These are phyloP conservation scores for Lachnellula willkommii DNA, from an alignment of 2,329 filamentous ascomycete species.

Conservation along the genomic window DNA sequence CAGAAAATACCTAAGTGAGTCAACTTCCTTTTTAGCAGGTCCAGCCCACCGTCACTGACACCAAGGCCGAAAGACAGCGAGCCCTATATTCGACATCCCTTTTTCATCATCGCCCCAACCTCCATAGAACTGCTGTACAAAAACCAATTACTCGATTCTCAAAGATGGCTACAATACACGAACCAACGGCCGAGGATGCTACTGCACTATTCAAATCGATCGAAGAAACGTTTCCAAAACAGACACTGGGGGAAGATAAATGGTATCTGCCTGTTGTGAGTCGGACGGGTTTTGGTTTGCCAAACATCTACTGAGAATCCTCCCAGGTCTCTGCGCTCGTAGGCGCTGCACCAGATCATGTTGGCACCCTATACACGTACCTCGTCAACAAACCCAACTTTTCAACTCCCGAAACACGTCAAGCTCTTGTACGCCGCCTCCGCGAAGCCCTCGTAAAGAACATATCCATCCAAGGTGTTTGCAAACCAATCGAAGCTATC, in stretches of 20 bases:
- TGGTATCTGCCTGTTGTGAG: constrained; percentile 42
- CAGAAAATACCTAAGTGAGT: not conserved
- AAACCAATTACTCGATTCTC: not conserved
- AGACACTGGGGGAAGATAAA: constrained; percentile 37
- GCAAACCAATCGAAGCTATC: constrained; percentile 51
- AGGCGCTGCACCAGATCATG: constrained; percentile 46
- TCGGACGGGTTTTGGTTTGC: not conserved
- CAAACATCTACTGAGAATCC: constrained; percentile 22
- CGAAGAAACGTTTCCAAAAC: constrained; percentile 38
- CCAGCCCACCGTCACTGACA: not conserved
- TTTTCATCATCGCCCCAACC: not conserved
- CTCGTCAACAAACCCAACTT: constrained; percentile 46
- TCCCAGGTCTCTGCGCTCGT: constrained; percentile 34
- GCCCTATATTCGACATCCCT: not conserved
- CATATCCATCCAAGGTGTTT: constrained; percentile 54
- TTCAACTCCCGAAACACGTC: constrained; percentile 38
- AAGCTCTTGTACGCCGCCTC: constrained; percentile 45
- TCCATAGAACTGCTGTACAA: not conserved
- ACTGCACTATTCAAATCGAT: constrained; percentile 37
- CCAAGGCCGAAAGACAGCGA: not conserved
- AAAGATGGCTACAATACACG: constrained; percentile 15
- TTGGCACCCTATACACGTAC: constrained; percentile 50
- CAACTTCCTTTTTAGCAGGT: not conserved
- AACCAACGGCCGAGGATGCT: constrained; percentile 37
- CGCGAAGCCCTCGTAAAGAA: constrained; percentile 56